phyloP scores from a whole-genome alignment of 139 green algal species.

The Closterium sp. region DNA sequence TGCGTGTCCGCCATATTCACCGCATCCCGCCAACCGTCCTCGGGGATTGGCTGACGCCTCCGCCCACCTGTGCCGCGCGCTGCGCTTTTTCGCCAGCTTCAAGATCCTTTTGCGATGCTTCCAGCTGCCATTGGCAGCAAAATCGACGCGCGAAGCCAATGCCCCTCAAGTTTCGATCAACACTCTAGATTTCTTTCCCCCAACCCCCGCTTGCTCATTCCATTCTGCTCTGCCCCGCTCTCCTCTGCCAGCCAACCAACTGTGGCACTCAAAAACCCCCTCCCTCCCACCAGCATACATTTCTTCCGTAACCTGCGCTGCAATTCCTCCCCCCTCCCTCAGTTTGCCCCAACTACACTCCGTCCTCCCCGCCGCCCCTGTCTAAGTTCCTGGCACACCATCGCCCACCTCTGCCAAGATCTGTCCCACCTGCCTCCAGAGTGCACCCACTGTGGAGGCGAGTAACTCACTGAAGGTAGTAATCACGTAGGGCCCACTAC shows the following conservation, averaged over 20 bases:
- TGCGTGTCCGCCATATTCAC: neutral
- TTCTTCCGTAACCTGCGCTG: neutral
- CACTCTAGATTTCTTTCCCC: neutral
- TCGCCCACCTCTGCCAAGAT: neutral
- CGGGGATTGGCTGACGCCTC: neutral
- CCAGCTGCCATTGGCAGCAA: neutral
- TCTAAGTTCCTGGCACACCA: neutral
- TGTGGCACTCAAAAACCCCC: too few species aligned
- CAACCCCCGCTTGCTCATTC: neutral
- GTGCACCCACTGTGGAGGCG: neutral
- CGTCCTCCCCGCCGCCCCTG: neutral
- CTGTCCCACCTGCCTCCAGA: neutral
- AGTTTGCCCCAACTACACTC: neutral
- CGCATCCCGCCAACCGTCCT: neutral
- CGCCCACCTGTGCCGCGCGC: neutral
- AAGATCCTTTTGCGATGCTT: neutral
- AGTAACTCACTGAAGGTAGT: neutral
- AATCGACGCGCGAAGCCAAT: neutral
- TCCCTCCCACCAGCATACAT: neutral
- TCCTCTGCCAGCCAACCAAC: too few species aligned
- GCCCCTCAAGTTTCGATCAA: neutral
- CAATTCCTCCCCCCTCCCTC: neutral
- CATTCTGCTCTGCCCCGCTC: neutral
- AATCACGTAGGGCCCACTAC: neutral
- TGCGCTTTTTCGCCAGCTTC: neutral